A percentile compares a stretch with the other conserved stretches of the same genome.
Conservation (phyloP, 768 basidiomycete species). For the Russula earlei region DNA sequence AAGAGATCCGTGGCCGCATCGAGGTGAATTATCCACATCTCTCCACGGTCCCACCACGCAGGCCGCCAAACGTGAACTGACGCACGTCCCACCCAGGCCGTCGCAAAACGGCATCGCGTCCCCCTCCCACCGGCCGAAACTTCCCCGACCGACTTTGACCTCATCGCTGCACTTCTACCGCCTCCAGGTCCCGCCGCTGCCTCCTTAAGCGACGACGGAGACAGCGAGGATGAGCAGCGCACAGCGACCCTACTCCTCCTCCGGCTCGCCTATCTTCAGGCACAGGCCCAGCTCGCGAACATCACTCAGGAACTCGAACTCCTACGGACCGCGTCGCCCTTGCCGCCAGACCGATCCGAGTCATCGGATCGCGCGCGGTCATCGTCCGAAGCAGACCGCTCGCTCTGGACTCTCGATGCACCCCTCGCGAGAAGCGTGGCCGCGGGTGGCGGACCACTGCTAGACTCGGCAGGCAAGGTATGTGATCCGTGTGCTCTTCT, state of each 20-base stretch:
- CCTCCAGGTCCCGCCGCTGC: conserved; percentile 22
- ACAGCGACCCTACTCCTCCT: conserved; percentile 62
- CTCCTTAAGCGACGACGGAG: conserved; percentile 40
- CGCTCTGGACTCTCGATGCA: conserved; percentile 69
- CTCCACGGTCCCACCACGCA: not conserved
- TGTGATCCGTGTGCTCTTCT: conserved; percentile 18
- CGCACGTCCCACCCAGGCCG: conserved; percentile 29
- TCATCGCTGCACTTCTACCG: conserved; percentile 53
- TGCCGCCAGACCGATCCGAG: conserved; percentile 31
- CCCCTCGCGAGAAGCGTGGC: conserved; percentile 23
- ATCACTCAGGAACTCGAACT: conserved; percentile 66
- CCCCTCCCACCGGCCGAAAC: conserved; percentile 24
- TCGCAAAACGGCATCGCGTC: conserved; percentile 47
- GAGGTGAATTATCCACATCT: conserved; percentile 37
- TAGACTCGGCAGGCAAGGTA: conserved; percentile 75
- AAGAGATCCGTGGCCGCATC: conserved; percentile 61
- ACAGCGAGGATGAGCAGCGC: conserved; percentile 57
- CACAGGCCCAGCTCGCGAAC: conserved; percentile 56
- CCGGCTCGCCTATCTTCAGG: conserved; percentile 61
- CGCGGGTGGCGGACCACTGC: conserved; percentile 41
- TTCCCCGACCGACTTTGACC: conserved; percentile 43
- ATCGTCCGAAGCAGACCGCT: conserved; percentile 33
- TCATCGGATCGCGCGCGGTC: conserved; percentile 25
- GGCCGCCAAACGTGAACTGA: not conserved
- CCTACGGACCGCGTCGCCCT: conserved; percentile 42